Evolutionary conservation across 768 basidiomycete species (phyloP).

Genomic region (Dendrothele bispora): DNA sequence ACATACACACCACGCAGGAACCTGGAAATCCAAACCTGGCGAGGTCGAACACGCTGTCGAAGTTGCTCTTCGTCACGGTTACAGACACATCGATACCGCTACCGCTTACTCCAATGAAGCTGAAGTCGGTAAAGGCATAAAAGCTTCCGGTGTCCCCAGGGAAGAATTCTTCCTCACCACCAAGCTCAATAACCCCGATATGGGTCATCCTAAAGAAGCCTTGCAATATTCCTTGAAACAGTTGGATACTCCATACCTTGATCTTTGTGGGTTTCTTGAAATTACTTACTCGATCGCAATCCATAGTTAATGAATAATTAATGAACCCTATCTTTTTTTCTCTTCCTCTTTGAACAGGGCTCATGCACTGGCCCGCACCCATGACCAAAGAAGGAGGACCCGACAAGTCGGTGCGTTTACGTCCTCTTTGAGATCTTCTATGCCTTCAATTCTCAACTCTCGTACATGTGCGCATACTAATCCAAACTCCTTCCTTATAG

Average conservation of each 20-base stretch:
- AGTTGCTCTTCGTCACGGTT: slow-evolving; percentile 71
- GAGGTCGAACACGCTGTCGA: slow-evolving; percentile 74
- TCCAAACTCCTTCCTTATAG: slow-evolving; percentile 22
- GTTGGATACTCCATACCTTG: slow-evolving; percentile 75
- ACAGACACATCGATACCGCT: slow-evolving; percentile 73
- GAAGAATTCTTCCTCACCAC: slow-evolving; percentile 79
- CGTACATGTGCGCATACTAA: too few species aligned
- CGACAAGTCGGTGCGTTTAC: slow-evolving; percentile 41
- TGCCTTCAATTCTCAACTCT: neutral
- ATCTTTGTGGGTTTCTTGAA: slow-evolving; percentile 62
- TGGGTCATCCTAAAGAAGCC: slow-evolving; percentile 56
- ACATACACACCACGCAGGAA: slow-evolving; percentile 42
- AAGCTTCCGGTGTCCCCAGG: slow-evolving; percentile 69
- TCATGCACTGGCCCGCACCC: slow-evolving; percentile 85
- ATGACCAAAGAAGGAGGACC: slow-evolving; percentile 56
- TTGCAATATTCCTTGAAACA: slow-evolving; percentile 66
- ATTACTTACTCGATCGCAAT: too few species aligned
- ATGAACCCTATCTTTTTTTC: too few species aligned
- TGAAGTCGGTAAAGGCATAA: slow-evolving; percentile 83
- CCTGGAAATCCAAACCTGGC: slow-evolving; percentile 75
- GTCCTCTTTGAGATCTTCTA: neutral
- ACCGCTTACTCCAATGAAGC: slow-evolving; percentile 71
- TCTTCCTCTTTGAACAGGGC: slow-evolving; percentile 45
- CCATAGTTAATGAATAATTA: too few species aligned
- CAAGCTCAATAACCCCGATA: slow-evolving; percentile 66